Conservation (phyloP, 352 stramenopile genomes). For the Lagenidium sp. region DNA sequence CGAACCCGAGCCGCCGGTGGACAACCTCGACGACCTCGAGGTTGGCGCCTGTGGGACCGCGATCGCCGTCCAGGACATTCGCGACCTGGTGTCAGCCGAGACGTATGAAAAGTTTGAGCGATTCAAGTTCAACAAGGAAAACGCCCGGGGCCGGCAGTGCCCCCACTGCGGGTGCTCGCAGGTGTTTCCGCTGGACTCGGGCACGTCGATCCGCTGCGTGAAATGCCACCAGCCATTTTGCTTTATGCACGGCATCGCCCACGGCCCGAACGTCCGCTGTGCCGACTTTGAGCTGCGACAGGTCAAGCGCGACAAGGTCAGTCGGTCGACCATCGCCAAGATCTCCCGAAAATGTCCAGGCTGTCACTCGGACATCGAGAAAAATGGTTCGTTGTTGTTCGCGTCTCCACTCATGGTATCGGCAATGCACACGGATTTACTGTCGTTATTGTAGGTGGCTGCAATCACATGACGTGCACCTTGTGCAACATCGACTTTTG, state of each 20-base stretch:
- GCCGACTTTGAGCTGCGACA: constrained; percentile 73
- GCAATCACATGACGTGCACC: constrained; percentile 90
- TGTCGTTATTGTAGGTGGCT: constrained; percentile 53
- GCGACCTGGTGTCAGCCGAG: constrained; percentile 25
- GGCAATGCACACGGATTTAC: no score
- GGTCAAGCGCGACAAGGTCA: constrained; percentile 72
- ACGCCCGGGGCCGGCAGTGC: constrained; percentile 54
- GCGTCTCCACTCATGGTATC: no score
- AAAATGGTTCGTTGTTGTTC: constrained; percentile 39
- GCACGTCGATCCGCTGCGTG: constrained; percentile 31
- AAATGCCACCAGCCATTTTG: constrained; percentile 62
- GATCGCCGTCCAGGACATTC: constrained; percentile 38
- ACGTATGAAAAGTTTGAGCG: constrained; percentile 74
- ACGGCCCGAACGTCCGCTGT: constrained; percentile 57
- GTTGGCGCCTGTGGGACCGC: constrained; percentile 22
- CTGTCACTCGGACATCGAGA: constrained; percentile 86
- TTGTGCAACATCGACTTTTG: constrained; percentile 86
- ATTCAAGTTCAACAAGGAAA: constrained; percentile 86
- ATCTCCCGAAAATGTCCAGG: constrained; percentile 84
- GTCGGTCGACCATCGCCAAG: constrained; percentile 67
- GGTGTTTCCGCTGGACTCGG: constrained; percentile 36
- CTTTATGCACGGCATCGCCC: constrained; percentile 84
- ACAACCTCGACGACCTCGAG: constrained; percentile 11
- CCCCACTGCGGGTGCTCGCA: constrained; percentile 52
- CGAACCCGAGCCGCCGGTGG: no score